Conservation (phyloP, 2,329 filamentous ascomycete genomes). For the Colletotrichum limetticola region DNA sequence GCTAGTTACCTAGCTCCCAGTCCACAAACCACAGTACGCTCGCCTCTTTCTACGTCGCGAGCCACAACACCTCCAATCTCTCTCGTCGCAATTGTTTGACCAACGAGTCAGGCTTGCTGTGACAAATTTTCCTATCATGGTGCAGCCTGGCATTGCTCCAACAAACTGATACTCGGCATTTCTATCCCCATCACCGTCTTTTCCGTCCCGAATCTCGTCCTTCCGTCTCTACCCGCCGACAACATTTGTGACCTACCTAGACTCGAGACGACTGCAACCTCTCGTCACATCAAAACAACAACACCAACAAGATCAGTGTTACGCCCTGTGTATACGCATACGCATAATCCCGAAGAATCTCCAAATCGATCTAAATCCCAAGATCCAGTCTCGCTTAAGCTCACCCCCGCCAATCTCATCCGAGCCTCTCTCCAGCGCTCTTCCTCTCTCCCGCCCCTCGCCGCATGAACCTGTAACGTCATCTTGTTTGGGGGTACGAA, state of each 20-base stretch:
- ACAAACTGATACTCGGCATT: conserved; percentile 17
- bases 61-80: background rate
- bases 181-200: conserved; percentile 23
- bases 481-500: conserved; percentile 13
- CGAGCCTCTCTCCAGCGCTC: background rate
- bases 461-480: conserved; percentile 17
- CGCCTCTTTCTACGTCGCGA: conserved; percentile 6
- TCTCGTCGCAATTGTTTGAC: conserved; percentile 16
- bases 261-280: conserved; percentile 8
- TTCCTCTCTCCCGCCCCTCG: background rate
- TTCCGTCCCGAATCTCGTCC: background rate
- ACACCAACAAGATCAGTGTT: background rate
- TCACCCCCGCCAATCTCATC: conserved; percentile 18
- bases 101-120: conserved; percentile 28
- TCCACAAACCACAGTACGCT: background rate
- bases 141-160: conserved; percentile 12
- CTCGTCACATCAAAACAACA: background rate
- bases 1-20: background rate
- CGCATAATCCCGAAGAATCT: background rate
- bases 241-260: background rate
- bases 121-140: conserved; percentile 30
- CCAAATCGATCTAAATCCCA: background rate
- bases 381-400: background rate
- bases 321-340: background rate
- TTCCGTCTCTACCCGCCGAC: conserved; percentile 19